phyloP scores from a whole-genome alignment of 148 eudicot species.

The Amaranthus palmeri region DNA sequence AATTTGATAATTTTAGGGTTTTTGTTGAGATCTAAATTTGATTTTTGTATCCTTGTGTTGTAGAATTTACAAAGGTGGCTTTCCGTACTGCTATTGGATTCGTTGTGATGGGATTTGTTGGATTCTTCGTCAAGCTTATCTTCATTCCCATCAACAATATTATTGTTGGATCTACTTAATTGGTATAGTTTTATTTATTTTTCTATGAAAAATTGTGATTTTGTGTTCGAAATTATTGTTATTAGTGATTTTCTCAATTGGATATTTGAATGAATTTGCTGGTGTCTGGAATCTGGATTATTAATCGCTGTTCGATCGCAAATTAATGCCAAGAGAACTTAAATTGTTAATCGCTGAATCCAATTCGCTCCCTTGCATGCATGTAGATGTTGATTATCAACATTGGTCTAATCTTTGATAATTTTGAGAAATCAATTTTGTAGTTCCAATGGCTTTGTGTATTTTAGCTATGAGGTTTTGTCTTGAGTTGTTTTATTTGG shows the following conservation, averaged over 20 bases:
- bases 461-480: too few species aligned
- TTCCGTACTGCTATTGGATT: slow-evolving; percentile 61
- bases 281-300: too few species aligned
- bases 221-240: not conserved
- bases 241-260: too few species aligned
- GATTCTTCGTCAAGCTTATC: slow-evolving; percentile 64
- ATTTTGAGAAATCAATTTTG: too few species aligned
- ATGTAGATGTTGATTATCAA: too few species aligned
- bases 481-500: too few species aligned
- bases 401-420: too few species aligned
- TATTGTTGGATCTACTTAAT: slow-evolving; percentile 50
- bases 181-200: slow-evolving; percentile 15
- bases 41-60: not conserved
- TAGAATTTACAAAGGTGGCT: slow-evolving; percentile 70
- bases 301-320: too few species aligned
- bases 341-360: too few species aligned
- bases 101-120: slow-evolving; percentile 73
- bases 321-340: too few species aligned
- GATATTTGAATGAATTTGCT: not conserved
- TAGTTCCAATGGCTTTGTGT: too few species aligned
- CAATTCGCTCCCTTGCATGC: too few species aligned
- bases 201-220: not conserved
- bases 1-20: not conserved
- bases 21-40: not conserved
- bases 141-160: slow-evolving; percentile 67